phyloP scores from a whole-genome alignment of 2,329 filamentous ascomycete genomes.

The Hymenoscyphus salicellus region DNA sequence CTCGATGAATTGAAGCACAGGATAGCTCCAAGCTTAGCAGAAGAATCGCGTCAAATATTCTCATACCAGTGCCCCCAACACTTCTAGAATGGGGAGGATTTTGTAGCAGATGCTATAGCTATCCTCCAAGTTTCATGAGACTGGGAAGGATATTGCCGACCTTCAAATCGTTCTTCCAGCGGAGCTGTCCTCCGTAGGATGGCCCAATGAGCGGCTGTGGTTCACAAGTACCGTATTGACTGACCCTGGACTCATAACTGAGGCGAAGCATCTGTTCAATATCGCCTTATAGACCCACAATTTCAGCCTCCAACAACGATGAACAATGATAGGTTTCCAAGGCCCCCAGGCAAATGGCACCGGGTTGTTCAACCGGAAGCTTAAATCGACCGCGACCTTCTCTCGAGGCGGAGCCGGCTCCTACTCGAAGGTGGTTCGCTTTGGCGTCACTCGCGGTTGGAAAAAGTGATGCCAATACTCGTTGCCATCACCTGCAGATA shows the following conservation, averaged over 20 bases:
- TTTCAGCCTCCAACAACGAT: conserved; percentile 9
- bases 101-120: background rate
- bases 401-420: conserved; percentile 3
- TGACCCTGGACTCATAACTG: background rate
- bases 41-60: background rate
- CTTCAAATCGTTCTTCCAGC: background rate
- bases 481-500: conserved; percentile 21
- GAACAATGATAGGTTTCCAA: conserved; percentile 1
- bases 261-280: background rate
- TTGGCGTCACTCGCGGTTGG: conserved; percentile 10
- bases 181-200: background rate
- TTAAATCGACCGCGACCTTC: conserved; percentile 22
- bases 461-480: conserved; percentile 12
- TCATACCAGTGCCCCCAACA: background rate
- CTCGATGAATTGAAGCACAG: background rate
- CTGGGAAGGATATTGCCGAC: background rate
- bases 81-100: background rate
- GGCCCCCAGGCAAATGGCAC: background rate
- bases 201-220: background rate
- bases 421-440: conserved; percentile 15
- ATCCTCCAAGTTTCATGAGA: background rate
- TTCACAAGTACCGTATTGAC: background rate
- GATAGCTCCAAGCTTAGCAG: background rate
- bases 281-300: conserved; percentile 5
- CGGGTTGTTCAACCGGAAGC: conserved; percentile 11